These are phyloP conservation scores for Pseudonitzschia multistriata DNA, from an alignment of 108 stramenopile species.

Conservation along the genomic window DNA sequence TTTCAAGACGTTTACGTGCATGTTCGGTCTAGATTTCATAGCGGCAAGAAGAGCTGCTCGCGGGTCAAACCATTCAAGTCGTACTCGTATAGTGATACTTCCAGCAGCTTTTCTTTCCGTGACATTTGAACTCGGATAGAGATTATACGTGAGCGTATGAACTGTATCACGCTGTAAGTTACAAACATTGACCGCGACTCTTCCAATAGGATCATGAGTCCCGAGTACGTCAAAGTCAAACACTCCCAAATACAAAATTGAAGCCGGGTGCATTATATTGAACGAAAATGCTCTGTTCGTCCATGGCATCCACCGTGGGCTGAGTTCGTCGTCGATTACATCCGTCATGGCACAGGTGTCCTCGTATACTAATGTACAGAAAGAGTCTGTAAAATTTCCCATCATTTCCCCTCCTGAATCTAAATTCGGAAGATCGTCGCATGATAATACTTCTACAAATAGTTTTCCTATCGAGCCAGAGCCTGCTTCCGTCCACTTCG, in stretches of 20 bases:
- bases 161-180: conserved; percentile 52
- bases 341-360: conserved; percentile 63
- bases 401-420: conserved; percentile 49
- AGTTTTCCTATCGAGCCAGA: conserved; percentile 60
- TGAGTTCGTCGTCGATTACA: conserved; percentile 60
- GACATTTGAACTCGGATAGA: conserved; percentile 55
- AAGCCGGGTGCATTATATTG: conserved; percentile 57
- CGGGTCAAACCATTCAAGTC: conserved; percentile 56
- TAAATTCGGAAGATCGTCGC: conserved; percentile 63
- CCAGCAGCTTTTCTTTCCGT: conserved; percentile 55
- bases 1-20: conserved; percentile 58
- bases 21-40: conserved; percentile 41
- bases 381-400: conserved; percentile 68
- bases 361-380: conserved; percentile 68
- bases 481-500: conserved; percentile 70
- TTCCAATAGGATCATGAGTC: conserved; percentile 59
- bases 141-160: conserved; percentile 59
- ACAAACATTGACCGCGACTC: conserved; percentile 50
- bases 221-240: conserved; percentile 54
- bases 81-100: conserved; percentile 59
- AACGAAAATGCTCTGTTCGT: conserved; percentile 66
- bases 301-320: conserved; percentile 76
- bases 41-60: conserved; percentile 40
- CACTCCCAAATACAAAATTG: conserved; percentile 54
- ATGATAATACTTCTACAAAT: conserved; percentile 59